phyloP scores from a whole-genome alignment of 108 stramenopile species.

The Cyclotella distinguenda region DNA sequence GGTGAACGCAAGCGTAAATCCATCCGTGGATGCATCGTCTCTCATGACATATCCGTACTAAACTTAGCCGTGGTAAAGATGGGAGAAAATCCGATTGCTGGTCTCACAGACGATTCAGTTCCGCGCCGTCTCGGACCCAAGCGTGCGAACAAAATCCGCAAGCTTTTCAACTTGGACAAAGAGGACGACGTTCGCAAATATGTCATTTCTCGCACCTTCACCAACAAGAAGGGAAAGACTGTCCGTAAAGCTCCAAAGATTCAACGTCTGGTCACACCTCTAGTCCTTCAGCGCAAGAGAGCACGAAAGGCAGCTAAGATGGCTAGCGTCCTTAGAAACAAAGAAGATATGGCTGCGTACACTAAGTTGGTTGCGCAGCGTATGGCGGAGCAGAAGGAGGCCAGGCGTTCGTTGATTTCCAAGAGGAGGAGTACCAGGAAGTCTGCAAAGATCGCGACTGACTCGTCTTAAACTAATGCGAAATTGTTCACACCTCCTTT shows the following conservation, averaged over 20 bases:
- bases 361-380: slow-evolving; percentile 95
- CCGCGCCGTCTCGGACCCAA: slow-evolving; percentile 99
- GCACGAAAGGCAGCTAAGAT: slow-evolving; percentile 82
- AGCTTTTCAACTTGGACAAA: slow-evolving; percentile 99
- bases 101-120: slow-evolving; percentile 90
- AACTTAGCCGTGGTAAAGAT: slow-evolving; percentile 97
- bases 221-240: slow-evolving; percentile 95
- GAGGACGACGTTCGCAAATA: slow-evolving; percentile 99
- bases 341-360: slow-evolving; percentile 94
- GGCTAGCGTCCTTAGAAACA: slow-evolving; percentile 68
- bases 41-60: slow-evolving; percentile 97
- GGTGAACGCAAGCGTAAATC: slow-evolving; percentile 99
- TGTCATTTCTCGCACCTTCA: slow-evolving; percentile 94
- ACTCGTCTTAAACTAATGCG: slow-evolving; percentile 10
- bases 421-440: slow-evolving; percentile 96
- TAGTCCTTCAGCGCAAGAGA: slow-evolving; percentile 95
- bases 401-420: slow-evolving; percentile 92
- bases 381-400: slow-evolving; percentile 93
- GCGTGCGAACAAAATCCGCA: slow-evolving; percentile 99
- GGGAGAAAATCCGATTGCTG: slow-evolving; percentile 90
- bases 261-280: slow-evolving; percentile 98
- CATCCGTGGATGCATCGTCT: slow-evolving; percentile 99
- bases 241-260: slow-evolving; percentile 97
- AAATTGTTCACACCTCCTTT: too few relatives aligned
- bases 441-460: slow-evolving; percentile 68